phyloP scores from a whole-genome alignment of 768 basidiomycete genomes.

The Trametes villosa region DNA sequence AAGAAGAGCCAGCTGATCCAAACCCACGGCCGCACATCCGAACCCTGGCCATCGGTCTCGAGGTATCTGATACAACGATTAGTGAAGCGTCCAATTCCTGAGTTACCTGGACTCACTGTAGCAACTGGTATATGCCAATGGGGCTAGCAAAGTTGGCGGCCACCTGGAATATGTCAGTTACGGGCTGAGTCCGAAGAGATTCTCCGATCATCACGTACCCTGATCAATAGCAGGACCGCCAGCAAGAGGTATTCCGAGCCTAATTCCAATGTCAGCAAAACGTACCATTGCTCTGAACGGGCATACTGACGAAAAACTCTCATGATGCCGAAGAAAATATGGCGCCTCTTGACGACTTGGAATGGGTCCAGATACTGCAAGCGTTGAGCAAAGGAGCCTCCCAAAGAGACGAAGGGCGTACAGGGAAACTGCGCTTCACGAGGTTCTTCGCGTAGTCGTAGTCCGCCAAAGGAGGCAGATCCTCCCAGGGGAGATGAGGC shows the following conservation, averaged over 20 bases:
- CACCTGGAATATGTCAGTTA: conserved; percentile 13
- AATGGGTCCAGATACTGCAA: conserved; percentile 39
- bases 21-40: conserved; percentile 65
- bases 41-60: conserved; percentile 54
- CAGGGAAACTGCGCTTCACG: conserved; percentile 39
- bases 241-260: conserved; percentile 15
- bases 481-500: conserved; percentile 47
- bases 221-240: conserved; percentile 11
- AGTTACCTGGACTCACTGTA: conserved; percentile 29
- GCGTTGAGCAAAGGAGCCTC: background rate
- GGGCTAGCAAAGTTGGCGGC: conserved; percentile 35
- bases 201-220: background rate
- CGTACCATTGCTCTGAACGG: background rate
- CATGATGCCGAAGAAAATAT: conserved; percentile 34
- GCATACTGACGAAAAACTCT: conserved; percentile 22
- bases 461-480: conserved; percentile 55
- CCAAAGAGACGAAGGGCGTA: background rate
- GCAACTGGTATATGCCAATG: conserved; percentile 39
- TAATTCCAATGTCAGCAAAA: background rate
- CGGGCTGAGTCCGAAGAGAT: background rate
- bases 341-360: conserved; percentile 24
- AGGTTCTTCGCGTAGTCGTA: conserved; percentile 43
- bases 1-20: conserved; percentile 62
- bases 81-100: background rate
- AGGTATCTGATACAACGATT: conserved; percentile 48